Conservation (phyloP, 345 rosid species). For the Cardamine occulta region DNA sequence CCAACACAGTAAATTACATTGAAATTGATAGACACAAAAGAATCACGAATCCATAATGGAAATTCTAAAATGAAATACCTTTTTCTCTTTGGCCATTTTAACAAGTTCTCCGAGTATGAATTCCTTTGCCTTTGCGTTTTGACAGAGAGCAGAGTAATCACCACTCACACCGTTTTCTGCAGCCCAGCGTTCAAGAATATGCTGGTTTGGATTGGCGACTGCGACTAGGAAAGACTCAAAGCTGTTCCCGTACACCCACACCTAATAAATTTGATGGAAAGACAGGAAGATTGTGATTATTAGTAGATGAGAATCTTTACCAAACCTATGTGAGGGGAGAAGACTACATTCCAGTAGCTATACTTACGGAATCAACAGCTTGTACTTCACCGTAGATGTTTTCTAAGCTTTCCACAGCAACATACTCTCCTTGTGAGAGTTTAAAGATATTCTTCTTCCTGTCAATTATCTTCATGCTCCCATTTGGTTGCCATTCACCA, state of each 20-base stretch:
- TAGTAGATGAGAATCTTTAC: slow-evolving; percentile 7
- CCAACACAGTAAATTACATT: not conserved
- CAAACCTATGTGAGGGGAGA: not conserved
- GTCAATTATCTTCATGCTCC: slow-evolving; percentile 86
- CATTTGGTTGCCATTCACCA: slow-evolving; percentile 92
- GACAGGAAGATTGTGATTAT: slow-evolving; percentile 1
- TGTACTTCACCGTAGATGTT: slow-evolving; percentile 65
- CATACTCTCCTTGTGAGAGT: slow-evolving; percentile 94
- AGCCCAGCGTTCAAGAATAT: slow-evolving; percentile 72
- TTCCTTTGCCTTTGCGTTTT: slow-evolving; percentile 65
- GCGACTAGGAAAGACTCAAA: slow-evolving; percentile 79
- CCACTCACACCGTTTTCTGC: slow-evolving; percentile 58
- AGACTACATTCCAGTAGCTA: not conserved
- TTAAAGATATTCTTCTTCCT: slow-evolving; percentile 89
- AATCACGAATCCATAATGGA: not conserved
- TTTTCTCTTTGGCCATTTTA: slow-evolving; percentile 68
- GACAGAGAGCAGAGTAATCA: slow-evolving; percentile 62
- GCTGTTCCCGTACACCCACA: slow-evolving; percentile 94
- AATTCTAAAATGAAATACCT: slow-evolving; percentile 51
- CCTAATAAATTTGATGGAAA: slow-evolving; percentile 46
- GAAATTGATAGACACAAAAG: not conserved
- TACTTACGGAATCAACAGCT: slow-evolving; percentile 70
- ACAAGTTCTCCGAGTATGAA: slow-evolving; percentile 67
- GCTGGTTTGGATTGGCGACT: slow-evolving; percentile 69
- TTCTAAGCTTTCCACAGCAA: slow-evolving; percentile 88